Conservation (phyloP, 495 filamentous ascomycete genomes). For the Aspergillus funiculosus region DNA sequence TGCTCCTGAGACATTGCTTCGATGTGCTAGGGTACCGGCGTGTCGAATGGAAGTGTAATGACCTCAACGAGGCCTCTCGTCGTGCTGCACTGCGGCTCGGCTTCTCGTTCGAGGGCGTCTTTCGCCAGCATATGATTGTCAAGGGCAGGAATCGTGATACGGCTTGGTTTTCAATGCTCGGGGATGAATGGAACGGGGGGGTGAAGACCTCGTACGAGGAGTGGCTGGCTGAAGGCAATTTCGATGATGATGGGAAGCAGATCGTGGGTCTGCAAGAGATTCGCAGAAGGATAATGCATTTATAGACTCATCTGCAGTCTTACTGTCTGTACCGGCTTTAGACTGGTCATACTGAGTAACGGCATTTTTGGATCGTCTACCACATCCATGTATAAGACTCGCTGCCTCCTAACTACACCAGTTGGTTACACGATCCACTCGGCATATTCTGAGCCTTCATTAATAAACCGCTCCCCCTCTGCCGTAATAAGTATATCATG, state of each 20-base stretch:
- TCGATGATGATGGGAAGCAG: constrained; percentile 43
- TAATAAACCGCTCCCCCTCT: neutral
- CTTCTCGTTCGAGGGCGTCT: constrained; percentile 48
- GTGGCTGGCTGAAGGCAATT: constrained; percentile 46
- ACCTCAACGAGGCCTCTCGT: constrained; percentile 42
- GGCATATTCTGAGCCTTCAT: neutral
- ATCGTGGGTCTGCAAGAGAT: constrained; percentile 31
- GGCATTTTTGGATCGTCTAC: no score
- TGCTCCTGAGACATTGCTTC: constrained; percentile 43
- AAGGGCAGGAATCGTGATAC: constrained; percentile 53
- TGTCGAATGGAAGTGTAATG: constrained; percentile 55
- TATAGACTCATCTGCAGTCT: no score
- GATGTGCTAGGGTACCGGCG: constrained; percentile 47
- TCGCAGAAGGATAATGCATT: no score
- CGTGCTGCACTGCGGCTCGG: constrained; percentile 48
- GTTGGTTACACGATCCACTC: neutral
- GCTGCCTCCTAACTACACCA: no score
- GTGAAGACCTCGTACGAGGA: constrained; percentile 36
- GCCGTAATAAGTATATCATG: neutral
- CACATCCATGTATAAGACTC: no score
- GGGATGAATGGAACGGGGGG: constrained; percentile 48
- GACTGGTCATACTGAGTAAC: no score
- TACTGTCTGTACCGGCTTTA: no score
- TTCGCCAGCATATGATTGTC: constrained; percentile 52
- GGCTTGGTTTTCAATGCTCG: constrained; percentile 48